Evolutionary conservation across 345 rosid species (phyloP).

Genomic region (Salix viminalis): DNA sequence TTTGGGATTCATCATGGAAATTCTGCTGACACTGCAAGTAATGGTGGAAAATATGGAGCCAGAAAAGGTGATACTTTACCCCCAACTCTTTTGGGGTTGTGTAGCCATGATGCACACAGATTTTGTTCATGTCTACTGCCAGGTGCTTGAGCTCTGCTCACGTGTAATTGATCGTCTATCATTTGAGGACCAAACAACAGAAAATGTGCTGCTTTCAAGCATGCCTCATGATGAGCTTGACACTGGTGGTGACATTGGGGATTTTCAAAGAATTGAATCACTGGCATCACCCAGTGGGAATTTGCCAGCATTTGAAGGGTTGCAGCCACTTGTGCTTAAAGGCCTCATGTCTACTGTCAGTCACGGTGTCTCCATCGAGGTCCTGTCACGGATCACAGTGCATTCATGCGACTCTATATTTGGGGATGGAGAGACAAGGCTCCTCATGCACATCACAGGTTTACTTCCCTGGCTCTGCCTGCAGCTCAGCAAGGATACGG

Average conservation of each 20-base stretch:
- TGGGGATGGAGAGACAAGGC: constrained; percentile 88
- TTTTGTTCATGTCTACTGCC: constrained; percentile 95
- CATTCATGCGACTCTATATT: constrained; percentile 94
- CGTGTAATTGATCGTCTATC: constrained; percentile 85
- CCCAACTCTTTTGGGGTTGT: constrained; percentile 98
- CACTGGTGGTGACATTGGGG: constrained; percentile 42
- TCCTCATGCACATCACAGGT: constrained; percentile 93
- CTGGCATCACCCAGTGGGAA: constrained; percentile 65
- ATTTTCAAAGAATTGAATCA: constrained; percentile 67
- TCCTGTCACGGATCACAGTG: constrained; percentile 77
- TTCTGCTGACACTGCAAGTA: constrained; percentile 84
- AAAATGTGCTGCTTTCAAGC: constrained; percentile 94
- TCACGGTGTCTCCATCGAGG: constrained; percentile 84
- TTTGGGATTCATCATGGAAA: constrained; percentile 94
- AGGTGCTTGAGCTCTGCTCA: constrained; percentile 92
- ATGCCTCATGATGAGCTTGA: constrained; percentile 92
- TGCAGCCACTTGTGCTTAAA: constrained; percentile 96
- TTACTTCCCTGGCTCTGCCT: constrained; percentile 98
- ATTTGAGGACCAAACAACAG: constrained; percentile 86
- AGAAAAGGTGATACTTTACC: constrained; percentile 93
- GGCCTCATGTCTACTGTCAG: constrained; percentile 92
- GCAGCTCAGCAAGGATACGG: constrained; percentile 69
- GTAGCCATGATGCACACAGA: constrained; percentile 99
- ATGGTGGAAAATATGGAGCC: constrained; percentile 99
- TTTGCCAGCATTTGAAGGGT: constrained; percentile 88